These are phyloP conservation scores for Podospora anserina DNA, from an alignment of 495 filamentous ascomycete genomes.

Conservation along the genomic window DNA sequence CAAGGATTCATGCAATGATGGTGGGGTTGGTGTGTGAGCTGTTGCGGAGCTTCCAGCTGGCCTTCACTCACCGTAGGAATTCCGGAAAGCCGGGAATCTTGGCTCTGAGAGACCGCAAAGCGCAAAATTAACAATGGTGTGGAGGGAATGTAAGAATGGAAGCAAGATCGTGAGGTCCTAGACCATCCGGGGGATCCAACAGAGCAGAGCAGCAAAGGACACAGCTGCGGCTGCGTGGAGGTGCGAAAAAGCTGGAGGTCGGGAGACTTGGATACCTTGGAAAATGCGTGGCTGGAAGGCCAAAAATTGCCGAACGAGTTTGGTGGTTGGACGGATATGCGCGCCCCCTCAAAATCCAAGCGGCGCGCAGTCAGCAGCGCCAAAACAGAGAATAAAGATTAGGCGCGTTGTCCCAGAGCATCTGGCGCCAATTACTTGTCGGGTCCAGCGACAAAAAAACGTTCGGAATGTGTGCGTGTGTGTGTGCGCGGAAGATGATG, in stretches of 20 bases:
- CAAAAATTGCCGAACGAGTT: slow-evolving; percentile 20
- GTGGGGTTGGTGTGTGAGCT: slow-evolving; percentile 12
- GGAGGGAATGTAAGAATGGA: slow-evolving; percentile 15
- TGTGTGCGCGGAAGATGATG: slow-evolving; percentile 5
- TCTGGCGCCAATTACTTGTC: slow-evolving; percentile 17
- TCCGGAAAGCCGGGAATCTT: slow-evolving; percentile 12
- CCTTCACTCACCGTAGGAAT: slow-evolving; percentile 15
- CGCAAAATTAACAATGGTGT: slow-evolving; percentile 9
- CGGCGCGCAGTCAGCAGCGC: slow-evolving; percentile 11
- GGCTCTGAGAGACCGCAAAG: slow-evolving; percentile 14
- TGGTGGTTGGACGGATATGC: slow-evolving; percentile 1
- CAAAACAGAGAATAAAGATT: slow-evolving; percentile 10
- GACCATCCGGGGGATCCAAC: neutral
- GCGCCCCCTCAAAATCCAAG: slow-evolving; percentile 3
- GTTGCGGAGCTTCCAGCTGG: slow-evolving; percentile 7
- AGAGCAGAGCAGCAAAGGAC: neutral
- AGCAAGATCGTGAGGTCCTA: slow-evolving; percentile 14
- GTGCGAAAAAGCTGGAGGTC: slow-evolving; percentile 31
- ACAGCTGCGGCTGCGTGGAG: slow-evolving; percentile 15
- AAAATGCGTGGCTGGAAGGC: slow-evolving; percentile 32
- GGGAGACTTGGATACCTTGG: slow-evolving; percentile 15
- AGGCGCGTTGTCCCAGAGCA: slow-evolving; percentile 16
- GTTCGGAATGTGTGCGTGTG: slow-evolving; percentile 1
- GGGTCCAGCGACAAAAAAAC: slow-evolving; percentile 28
- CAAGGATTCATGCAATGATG: slow-evolving; percentile 8